phyloP scores from a whole-genome alignment of 2,329 filamentous ascomycete species.

The Alternaria metachromatica region DNA sequence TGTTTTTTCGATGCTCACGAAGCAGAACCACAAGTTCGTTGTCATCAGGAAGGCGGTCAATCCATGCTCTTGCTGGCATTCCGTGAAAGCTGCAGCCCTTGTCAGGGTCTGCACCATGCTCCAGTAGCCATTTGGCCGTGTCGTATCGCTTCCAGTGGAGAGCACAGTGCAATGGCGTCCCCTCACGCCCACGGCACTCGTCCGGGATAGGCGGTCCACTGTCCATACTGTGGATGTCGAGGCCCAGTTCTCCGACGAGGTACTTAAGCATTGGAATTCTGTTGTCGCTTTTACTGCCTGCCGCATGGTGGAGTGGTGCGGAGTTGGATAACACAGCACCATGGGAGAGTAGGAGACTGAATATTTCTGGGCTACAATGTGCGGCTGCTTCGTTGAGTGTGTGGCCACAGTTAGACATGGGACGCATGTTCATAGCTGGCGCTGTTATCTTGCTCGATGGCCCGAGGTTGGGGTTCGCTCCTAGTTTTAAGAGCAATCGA shows the following conservation, averaged over 20 bases:
- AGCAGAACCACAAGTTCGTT: not conserved
- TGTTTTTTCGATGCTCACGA: not conserved
- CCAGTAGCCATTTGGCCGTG: slow-evolving; percentile 16
- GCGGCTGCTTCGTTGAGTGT: not conserved
- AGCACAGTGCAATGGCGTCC: slow-evolving; percentile 6
- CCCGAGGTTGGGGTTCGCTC: not conserved
- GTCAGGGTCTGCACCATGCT: slow-evolving; percentile 18
- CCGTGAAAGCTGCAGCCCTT: not conserved
- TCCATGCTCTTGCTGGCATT: not conserved
- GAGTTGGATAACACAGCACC: not conserved
- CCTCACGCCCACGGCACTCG: not conserved
- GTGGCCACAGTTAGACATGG: not conserved
- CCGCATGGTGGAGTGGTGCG: not conserved
- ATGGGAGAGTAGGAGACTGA: not conserved
- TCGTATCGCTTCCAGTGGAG: slow-evolving; percentile 5
- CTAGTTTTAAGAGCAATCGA: not conserved
- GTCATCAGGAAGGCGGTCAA: not conserved
- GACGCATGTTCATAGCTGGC: not conserved
- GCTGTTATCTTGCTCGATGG: not conserved
- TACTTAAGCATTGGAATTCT: slow-evolving; percentile 16
- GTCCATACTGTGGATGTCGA: slow-evolving; percentile 8
- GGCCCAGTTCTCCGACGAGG: slow-evolving; percentile 4
- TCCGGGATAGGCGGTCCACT: not conserved
- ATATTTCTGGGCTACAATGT: not conserved
- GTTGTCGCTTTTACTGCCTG: not conserved